Evolutionary conservation across 1,284 basidiomycete genomes (phyloP).

Genomic region (Clitocybe nebularis): DNA sequence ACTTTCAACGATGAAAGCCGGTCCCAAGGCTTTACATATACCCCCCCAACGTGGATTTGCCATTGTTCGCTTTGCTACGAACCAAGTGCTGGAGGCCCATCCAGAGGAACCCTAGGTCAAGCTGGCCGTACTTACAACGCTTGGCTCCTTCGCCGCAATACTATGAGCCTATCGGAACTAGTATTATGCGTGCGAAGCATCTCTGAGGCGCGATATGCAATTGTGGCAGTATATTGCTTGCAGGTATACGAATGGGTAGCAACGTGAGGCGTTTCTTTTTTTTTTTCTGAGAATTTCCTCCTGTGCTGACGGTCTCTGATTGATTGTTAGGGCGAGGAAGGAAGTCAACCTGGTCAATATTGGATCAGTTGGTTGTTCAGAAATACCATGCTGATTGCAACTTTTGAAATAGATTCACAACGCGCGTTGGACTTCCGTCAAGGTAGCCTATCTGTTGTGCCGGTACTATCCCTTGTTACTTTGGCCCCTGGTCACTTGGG

Average conservation of each 20-base stretch:
- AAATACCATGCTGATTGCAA: not conserved
- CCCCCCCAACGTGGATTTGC: too few species aligned
- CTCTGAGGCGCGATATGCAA: slow-evolving; percentile 27
- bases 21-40: too few species aligned
- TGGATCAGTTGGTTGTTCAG: not conserved
- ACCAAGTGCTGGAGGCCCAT: too few species aligned
- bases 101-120: too few species aligned
- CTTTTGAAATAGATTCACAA: slow-evolving; percentile 25
- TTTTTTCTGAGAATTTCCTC: not conserved
- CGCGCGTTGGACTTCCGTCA: slow-evolving; percentile 32
- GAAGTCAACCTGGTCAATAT: slow-evolving; percentile 21
- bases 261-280: slow-evolving; percentile 17
- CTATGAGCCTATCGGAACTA: slow-evolving; percentile 8
- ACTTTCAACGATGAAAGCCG: too few species aligned
- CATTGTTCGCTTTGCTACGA: too few species aligned
- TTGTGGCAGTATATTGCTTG: slow-evolving; percentile 22
- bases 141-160: not conserved
- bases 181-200: slow-evolving; percentile 19
- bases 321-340: slow-evolving; percentile 4
- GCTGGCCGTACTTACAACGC: not conserved
- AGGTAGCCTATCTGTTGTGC: slow-evolving; percentile 33
- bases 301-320: slow-evolving; percentile 3
- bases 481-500: slow-evolving; percentile 29
- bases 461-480: slow-evolving; percentile 30
- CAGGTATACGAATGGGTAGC: slow-evolving; percentile 26